Evolutionary conservation across 2,329 filamentous ascomycete species (phyloP).

Genomic region (Botrytis squamosa): DNA sequence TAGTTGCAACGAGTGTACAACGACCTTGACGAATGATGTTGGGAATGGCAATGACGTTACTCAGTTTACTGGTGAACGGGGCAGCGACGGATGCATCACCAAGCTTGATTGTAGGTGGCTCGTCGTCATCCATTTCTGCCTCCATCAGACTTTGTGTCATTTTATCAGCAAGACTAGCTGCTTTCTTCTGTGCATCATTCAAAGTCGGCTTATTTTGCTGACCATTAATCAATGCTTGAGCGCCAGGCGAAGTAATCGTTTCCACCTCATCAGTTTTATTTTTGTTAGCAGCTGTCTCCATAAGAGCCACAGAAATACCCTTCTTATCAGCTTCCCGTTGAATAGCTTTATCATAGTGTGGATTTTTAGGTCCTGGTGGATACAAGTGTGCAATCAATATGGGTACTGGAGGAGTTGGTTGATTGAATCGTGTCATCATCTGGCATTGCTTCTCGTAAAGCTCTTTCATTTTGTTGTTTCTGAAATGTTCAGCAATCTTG

Average conservation of each 20-base stretch:
- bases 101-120: slow-evolving; percentile 93
- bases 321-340: slow-evolving; percentile 82
- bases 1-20: slow-evolving; percentile 95
- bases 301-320: slow-evolving; percentile 56
- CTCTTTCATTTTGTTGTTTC: slow-evolving; percentile 97
- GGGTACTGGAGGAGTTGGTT: slow-evolving; percentile 90
- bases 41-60: slow-evolving; percentile 93
- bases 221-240: slow-evolving; percentile 57
- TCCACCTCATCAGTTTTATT: slow-evolving; percentile 56
- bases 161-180: slow-evolving; percentile 79
- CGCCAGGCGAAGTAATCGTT: slow-evolving; percentile 65
- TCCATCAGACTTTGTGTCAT: slow-evolving; percentile 88
- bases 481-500: slow-evolving; percentile 88
- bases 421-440: slow-evolving; percentile 93
- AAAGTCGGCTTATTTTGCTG: slow-evolving; percentile 53
- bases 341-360: slow-evolving; percentile 90
- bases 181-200: slow-evolving; percentile 67
- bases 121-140: slow-evolving; percentile 76
- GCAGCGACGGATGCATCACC: slow-evolving; percentile 96
- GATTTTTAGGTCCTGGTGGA: slow-evolving; percentile 84
- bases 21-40: slow-evolving; percentile 98
- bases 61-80: slow-evolving; percentile 95
- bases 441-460: slow-evolving; percentile 94
- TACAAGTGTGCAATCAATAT: slow-evolving; percentile 89
- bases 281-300: slow-evolving; percentile 54